These are phyloP conservation scores for Backusella luteola DNA, from an alignment of 192 early-diverging fungal species.

Conservation along the genomic window DNA sequence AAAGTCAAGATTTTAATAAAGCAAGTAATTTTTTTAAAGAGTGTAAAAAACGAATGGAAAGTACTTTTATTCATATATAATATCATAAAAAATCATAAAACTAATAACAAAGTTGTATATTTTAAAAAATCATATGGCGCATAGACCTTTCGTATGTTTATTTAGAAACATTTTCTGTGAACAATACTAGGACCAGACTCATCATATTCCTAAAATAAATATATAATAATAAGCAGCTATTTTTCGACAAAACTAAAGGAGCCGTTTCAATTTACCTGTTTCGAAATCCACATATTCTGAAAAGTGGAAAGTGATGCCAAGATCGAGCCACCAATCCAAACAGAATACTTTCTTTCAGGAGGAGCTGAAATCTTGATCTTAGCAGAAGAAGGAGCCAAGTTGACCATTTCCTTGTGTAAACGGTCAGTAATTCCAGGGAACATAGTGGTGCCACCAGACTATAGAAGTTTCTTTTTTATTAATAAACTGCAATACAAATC, in stretches of 20 bases:
- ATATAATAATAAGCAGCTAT: not conserved
- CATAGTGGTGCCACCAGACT: not conserved
- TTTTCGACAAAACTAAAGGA: not conserved
- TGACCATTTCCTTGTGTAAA: not conserved
- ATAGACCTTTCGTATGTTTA: not conserved
- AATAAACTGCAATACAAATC: not conserved
- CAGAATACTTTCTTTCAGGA: not conserved
- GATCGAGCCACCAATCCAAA: conserved; percentile 1
- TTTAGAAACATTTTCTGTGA: conserved; percentile 4
- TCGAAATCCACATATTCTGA: not conserved
- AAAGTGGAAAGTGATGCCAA: not conserved
- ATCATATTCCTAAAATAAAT: conserved; percentile 1
- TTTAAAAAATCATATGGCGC: not conserved
- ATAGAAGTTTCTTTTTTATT: not conserved
- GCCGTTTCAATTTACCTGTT: not conserved
- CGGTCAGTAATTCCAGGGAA: not conserved
- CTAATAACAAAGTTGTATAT: not conserved
- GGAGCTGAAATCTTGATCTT: conserved; percentile 5
- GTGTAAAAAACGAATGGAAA: not conserved
- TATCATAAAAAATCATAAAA: not conserved
- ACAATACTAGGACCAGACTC: not conserved
- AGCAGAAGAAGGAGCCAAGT: not conserved
- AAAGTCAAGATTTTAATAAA: not conserved
- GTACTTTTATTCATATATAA: conserved; percentile 3
- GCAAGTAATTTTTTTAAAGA: not conserved